Base-by-base conservation (phyloP, 805 yeast species). In the Ogataea minuta region DNA sequence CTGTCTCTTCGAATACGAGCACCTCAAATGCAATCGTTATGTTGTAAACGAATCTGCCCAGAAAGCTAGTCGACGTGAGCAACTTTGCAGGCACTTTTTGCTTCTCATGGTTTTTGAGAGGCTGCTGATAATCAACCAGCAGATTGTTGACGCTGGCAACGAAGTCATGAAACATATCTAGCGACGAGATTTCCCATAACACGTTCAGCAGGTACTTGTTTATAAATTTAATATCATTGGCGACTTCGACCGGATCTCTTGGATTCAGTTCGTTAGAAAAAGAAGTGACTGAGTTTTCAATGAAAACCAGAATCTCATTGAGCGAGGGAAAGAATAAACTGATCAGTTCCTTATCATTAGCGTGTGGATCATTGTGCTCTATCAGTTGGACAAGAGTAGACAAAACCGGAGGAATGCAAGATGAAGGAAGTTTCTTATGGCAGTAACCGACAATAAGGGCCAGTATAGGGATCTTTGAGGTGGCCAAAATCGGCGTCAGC, bases 401-500 rank as follows among this genome's bases (percentile, higher is more conserved):
- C 24, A 76, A 50, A 11, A 71, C 50, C 0, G 73, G 67, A 6
- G 71, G 64, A 15, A 62, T 56, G 19, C 64, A 55, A 14, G 53
- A 48, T 11, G 57, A 46, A 4, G 77, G 77, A 2, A 73, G 46
- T 11, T 56, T 54, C 7, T 65, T 65, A 9, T 65, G 54, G 31
- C 77, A 65, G 48, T 75, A 74, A 0, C 72, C 71, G 11, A 67
- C 67, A 4, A 79, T 65, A 10, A 81, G 51, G 3, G 71, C 58
- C 8, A 79, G 49, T 1, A 79, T 48, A 2, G 79, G 74, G 0
- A 81, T 58, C 46, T 76, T 77, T 40, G 75, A 70, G 1, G 85
- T 79, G 5, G 82, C 72, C 19, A 80, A 47, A 1, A 64, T 52
- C 2, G 70, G 66, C 1, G 73, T 64, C 15, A 71, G 33, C 3